Conservation (phyloP, 345 rosid species). For the Cardamine chenopodiifolia region DNA sequence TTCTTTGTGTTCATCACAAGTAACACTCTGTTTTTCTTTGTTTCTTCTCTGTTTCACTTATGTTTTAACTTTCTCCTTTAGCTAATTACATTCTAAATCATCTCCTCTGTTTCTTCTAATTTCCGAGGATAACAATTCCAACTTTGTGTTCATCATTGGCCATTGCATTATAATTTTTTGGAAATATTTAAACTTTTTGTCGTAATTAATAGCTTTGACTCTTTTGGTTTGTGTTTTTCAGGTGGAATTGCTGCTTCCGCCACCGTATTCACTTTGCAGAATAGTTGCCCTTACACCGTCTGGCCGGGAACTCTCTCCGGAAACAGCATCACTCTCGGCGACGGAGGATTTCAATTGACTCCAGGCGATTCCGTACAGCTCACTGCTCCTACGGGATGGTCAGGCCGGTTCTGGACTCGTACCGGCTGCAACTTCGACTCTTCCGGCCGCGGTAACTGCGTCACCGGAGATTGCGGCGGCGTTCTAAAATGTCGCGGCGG, state of each 20-base stretch:
- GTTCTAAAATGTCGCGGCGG: slow-evolving; percentile 63
- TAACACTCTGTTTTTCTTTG: background rate
- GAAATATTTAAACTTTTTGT: background rate
- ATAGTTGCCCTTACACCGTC: slow-evolving; percentile 65
- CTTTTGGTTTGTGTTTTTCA: background rate
- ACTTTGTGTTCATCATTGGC: background rate
- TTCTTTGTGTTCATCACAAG: slow-evolving; percentile 31
- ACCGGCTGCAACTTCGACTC: slow-evolving; percentile 76
- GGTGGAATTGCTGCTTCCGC: slow-evolving; percentile 47
- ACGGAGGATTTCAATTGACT: slow-evolving; percentile 67
- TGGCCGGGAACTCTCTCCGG: slow-evolving; percentile 93
- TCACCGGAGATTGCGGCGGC: slow-evolving; percentile 87
- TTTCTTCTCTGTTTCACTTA: slow-evolving; percentile 7
- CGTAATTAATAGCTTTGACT: background rate
- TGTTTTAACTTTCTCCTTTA: background rate
- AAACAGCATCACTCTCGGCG: slow-evolving; percentile 61
- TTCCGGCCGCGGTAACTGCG: slow-evolving; percentile 65
- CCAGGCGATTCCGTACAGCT: slow-evolving; percentile 57
- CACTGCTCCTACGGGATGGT: slow-evolving; percentile 76
- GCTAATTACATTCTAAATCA: background rate
- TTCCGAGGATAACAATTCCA: background rate
- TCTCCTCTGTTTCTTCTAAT: background rate
- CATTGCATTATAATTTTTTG: background rate
- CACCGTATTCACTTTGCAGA: slow-evolving; percentile 66
- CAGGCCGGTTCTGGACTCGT: slow-evolving; percentile 91